Percentiles rank a stretch among this genome's conserved stretches.
These are phyloP conservation scores for Amanita exitialis DNA, from an alignment of 768 basidiomycete genomes.

Conservation along the genomic window DNA sequence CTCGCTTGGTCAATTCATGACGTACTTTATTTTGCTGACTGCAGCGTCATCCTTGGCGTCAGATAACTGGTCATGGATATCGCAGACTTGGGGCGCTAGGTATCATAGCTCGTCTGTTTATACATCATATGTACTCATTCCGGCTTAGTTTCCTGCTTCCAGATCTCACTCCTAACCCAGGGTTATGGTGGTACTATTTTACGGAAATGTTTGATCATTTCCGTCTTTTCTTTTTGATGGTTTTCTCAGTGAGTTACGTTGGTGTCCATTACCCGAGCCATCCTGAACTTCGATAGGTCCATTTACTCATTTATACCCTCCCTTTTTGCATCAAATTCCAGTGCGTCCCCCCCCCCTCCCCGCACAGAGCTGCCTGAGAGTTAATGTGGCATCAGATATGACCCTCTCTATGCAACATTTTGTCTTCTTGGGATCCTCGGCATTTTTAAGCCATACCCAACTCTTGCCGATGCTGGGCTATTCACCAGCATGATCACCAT, in stretches of 20 bases:
- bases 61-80: conserved; percentile 60
- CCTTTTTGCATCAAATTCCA: conserved; percentile 87
- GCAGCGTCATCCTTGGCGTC: conserved; percentile 43
- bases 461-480: conserved; percentile 80
- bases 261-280: background rate
- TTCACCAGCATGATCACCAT: conserved; percentile 74
- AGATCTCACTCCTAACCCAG: conserved; percentile 89
- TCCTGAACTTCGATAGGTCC: conserved; percentile 38
- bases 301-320: conserved; percentile 70
- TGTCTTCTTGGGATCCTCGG: conserved; percentile 68
- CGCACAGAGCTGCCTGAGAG: background rate
- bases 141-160: conserved; percentile 60
- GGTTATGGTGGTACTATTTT: conserved; percentile 99
- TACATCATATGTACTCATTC: conserved; percentile 1
- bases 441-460: conserved; percentile 88
- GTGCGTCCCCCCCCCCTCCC: conserved; percentile 26
- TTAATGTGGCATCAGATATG: conserved; percentile 41
- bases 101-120: conserved; percentile 22
- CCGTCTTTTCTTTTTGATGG: conserved; percentile 89
- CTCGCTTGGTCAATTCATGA: conserved; percentile 37
- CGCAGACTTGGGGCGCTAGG: conserved; percentile 82
- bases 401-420: conserved; percentile 73
- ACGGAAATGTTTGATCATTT: conserved; percentile 99
- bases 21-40: conserved; percentile 39
- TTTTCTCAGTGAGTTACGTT: conserved; percentile 65